Evolutionary conservation across 371 early-diverging fungal genomes (phyloP).

Genomic region (Circinella minor): DNA sequence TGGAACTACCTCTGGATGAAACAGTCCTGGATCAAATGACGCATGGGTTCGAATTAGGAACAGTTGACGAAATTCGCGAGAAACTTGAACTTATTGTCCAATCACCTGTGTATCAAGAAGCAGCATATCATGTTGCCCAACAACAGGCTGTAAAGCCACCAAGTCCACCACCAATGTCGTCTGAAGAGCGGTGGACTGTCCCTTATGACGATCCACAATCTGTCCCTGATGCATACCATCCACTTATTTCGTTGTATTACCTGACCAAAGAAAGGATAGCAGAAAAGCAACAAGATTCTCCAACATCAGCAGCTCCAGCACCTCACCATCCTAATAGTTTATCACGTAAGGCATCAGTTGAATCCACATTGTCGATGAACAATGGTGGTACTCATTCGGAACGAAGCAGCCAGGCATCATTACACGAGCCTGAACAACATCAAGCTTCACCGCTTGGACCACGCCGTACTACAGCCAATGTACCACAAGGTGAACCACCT

Average conservation of each 20-base stretch:
- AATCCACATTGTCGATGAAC: slow-evolving; percentile 24
- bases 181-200: not conserved
- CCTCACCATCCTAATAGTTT: slow-evolving; percentile 7
- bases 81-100: slow-evolving; percentile 62
- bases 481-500: slow-evolving; percentile 12
- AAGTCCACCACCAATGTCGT: slow-evolving; percentile 11
- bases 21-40: slow-evolving; percentile 80
- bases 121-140: slow-evolving; percentile 25
- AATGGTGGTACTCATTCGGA: slow-evolving; percentile 34
- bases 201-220: slow-evolving; percentile 50
- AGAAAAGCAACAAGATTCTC: slow-evolving; percentile 44
- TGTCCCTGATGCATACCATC: slow-evolving; percentile 60
- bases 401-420: slow-evolving; percentile 42
- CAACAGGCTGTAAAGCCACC: slow-evolving; percentile 17
- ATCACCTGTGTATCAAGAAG: slow-evolving; percentile 39
- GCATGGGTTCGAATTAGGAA: slow-evolving; percentile 83
- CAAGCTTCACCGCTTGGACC: slow-evolving; percentile 7
- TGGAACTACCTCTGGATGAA: slow-evolving; percentile 70
- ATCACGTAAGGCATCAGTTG: slow-evolving; percentile 44
- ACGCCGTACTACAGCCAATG: slow-evolving; percentile 1
- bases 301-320: slow-evolving; percentile 10
- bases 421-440: slow-evolving; percentile 16
- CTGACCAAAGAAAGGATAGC: slow-evolving; percentile 79
- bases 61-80: slow-evolving; percentile 68
- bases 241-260: slow-evolving; percentile 84